These are phyloP conservation scores for Aspergillus floridensis DNA, from an alignment of 2,329 filamentous ascomycete species.

Conservation along the genomic window DNA sequence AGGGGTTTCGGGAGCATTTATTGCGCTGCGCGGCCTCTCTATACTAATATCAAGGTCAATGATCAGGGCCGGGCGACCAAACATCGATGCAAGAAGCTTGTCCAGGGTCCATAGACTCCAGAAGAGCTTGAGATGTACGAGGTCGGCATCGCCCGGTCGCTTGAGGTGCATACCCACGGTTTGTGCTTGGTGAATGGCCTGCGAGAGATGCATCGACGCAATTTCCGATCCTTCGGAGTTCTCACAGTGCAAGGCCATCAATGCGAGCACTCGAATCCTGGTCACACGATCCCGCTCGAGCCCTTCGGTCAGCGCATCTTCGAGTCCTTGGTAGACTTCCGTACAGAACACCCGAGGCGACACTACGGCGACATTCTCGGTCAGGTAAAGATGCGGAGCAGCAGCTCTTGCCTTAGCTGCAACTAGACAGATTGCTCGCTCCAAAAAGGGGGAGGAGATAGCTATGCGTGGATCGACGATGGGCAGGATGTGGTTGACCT, in stretches of 20 bases:
- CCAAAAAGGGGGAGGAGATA: constrained; percentile 34
- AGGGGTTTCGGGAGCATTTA: constrained; percentile 1
- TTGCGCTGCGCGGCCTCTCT: constrained; percentile 24
- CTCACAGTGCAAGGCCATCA: constrained; percentile 44
- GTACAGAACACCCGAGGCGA: constrained; percentile 38
- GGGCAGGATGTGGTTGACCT: constrained; percentile 39
- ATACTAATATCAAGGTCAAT: constrained; percentile 42
- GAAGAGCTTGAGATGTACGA: constrained; percentile 34
- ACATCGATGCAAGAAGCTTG: constrained; percentile 42
- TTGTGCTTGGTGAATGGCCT: constrained; percentile 43
- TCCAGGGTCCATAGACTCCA: constrained; percentile 44
- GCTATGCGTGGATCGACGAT: constrained; percentile 34
- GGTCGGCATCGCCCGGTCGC: constrained; percentile 31
- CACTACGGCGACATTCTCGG: constrained; percentile 27
- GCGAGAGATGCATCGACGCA: constrained; percentile 40
- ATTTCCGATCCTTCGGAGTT: constrained; percentile 41
- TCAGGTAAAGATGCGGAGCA: constrained; percentile 28
- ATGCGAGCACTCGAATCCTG: constrained; percentile 37
- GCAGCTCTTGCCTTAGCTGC: constrained; percentile 39
- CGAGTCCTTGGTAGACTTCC: constrained; percentile 37
- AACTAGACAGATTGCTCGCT: constrained; percentile 41
- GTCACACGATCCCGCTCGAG: constrained; percentile 38
- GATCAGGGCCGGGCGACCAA: constrained; percentile 39
- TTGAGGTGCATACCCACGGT: constrained; percentile 41
- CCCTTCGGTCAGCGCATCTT: constrained; percentile 38